Evolutionary conservation across 495 filamentous ascomycete species (phyloP).

Genomic region (Penicillium chermesinum): DNA sequence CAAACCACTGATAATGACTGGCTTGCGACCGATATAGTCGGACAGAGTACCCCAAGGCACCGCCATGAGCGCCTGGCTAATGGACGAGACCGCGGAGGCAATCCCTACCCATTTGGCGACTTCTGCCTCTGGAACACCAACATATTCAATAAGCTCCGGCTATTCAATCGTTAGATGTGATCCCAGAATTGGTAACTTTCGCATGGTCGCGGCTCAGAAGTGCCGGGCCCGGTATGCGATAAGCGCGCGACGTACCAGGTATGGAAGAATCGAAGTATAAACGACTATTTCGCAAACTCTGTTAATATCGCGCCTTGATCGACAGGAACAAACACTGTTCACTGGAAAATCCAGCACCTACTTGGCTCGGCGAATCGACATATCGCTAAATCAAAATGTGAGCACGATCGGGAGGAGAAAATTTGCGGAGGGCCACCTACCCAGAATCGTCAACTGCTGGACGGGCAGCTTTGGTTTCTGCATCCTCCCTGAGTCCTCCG

Average conservation of each 20-base stretch:
- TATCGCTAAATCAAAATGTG: slow-evolving; percentile 36
- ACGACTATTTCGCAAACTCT: slow-evolving; percentile 43
- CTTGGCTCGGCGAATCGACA: slow-evolving; percentile 78
- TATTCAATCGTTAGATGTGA: slow-evolving; percentile 9
- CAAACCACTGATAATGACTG: slow-evolving; percentile 64
- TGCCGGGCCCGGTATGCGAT: not conserved
- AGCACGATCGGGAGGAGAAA: not conserved
- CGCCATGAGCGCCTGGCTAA: slow-evolving; percentile 67
- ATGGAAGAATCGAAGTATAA: slow-evolving; percentile 81
- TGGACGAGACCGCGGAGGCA: slow-evolving; percentile 65
- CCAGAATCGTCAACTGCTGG: slow-evolving; percentile 55
- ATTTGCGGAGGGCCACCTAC: slow-evolving; percentile 39
- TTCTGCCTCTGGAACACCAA: slow-evolving; percentile 65
- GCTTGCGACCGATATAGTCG: slow-evolving; percentile 70
- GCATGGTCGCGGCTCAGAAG: not conserved
- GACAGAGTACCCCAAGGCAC: slow-evolving; percentile 76
- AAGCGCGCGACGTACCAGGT: slow-evolving; percentile 48
- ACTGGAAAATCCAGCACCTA: slow-evolving; percentile 17
- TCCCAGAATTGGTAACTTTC: not conserved
- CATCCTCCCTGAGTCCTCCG: not conserved
- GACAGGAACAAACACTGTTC: not conserved
- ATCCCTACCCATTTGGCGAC: slow-evolving; percentile 76
- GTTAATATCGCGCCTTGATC: slow-evolving; percentile 3
- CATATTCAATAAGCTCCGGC: slow-evolving; percentile 80
- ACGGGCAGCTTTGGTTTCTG: slow-evolving; percentile 39